Evolutionary conservation across 495 filamentous ascomycete species (phyloP), one percentile per base, ranked within the genome.

Genomic region (Thermothielavioides terrestris): DNA sequence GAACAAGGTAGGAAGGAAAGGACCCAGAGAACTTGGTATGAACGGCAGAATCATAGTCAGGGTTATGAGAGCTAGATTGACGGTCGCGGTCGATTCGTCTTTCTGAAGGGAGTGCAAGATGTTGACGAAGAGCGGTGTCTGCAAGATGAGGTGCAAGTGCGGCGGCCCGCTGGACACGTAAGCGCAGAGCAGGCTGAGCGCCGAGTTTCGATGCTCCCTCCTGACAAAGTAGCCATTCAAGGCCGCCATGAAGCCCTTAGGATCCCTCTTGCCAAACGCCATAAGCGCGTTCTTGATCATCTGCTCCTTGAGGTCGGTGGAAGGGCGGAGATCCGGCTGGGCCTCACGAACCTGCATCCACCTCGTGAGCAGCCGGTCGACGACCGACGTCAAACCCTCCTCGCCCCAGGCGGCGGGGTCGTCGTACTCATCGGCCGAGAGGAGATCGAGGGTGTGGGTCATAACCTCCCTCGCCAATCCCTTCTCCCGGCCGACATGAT

Each of bases 21-120:
- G 65, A 7, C 75, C 76, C 7, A 86, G 60, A 7, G 81, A 79
- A 61, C 75, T 81, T 1, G 84, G 84, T 52, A 88, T 82, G 60
- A 84, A 83, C 11, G 85, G 85, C 44, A 89, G 66, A 38, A 88
- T 79, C 85, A 88, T 88, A 53, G 82, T 80, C 50, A 89, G 57
- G 5, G 77, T 70, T 9, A 81, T 79, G 44, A 89, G 63, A 8
- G 85, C 82, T 26, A 85, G 64, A 12, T 80, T 79, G 10, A 88
- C 72, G 8, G 82, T 78, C 10, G 78, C 77, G 0, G 84, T 81
- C 1, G 82, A 85, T 12, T 83, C 84, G 57, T 89, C 85, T 38
- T 77, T 75, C 58, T 85, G 79, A 5, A 89, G 68, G 46, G 82
- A 87, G 59, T 76, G 77, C 28, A 87, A 69, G 6, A 89, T 70